phyloP scores from a whole-genome alignment of 1,284 basidiomycete genomes.

The Apiotrichum akiyoshidainum region DNA sequence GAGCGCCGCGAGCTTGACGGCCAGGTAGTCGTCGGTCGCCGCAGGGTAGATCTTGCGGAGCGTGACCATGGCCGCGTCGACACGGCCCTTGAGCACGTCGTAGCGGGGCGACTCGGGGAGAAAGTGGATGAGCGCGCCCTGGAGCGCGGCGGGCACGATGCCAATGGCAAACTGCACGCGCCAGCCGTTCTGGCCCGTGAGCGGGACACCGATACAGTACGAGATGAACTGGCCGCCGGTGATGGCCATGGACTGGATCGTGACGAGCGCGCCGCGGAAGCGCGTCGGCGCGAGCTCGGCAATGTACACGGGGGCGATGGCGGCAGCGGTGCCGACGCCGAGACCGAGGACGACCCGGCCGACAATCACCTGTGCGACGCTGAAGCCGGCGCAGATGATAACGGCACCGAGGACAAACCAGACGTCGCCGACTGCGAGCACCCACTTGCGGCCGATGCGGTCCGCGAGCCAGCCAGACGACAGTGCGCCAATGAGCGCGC shows the following conservation, averaged over 20 bases:
- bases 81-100: constrained; percentile 36
- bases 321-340: constrained; percentile 49
- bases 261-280: constrained; percentile 49
- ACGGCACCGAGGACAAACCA: constrained; percentile 61
- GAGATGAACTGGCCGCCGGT: constrained; percentile 50
- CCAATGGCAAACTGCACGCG: constrained; percentile 47
- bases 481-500: constrained; percentile 64
- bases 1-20: constrained; percentile 44
- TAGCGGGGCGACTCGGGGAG: constrained; percentile 49
- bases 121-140: constrained; percentile 35
- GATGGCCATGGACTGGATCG: constrained; percentile 46
- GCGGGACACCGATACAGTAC: constrained; percentile 44
- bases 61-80: constrained; percentile 34
- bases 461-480: constrained; percentile 43
- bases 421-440: constrained; percentile 66
- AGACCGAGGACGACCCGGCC: constrained; percentile 49
- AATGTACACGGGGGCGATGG: constrained; percentile 48
- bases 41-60: constrained; percentile 34
- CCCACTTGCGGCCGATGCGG: constrained; percentile 52
- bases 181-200: constrained; percentile 34
- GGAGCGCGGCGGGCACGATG: constrained; percentile 41
- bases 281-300: constrained; percentile 49
- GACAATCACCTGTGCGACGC: constrained; percentile 42
- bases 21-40: constrained; percentile 40
- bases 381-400: constrained; percentile 45